Base-by-base conservation (phyloP, 345 rosid genomes). In the Combretum micranthum region DNA sequence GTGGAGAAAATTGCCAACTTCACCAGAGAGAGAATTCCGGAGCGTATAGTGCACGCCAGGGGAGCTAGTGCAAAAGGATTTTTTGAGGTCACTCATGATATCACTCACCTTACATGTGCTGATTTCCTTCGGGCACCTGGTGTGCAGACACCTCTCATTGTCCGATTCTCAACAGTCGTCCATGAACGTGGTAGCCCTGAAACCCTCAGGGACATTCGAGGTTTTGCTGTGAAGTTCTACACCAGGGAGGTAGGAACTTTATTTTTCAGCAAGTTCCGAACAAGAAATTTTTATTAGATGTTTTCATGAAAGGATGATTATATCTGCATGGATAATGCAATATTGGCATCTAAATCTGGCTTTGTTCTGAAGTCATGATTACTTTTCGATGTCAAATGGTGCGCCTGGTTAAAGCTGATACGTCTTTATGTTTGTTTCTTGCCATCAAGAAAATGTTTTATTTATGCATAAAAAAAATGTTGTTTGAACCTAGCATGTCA, bases 121-220 rank as follows among this genome's bases (percentile, higher is more conserved):
- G 99, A 93, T 76, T 93, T 93, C 69, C 99, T 93, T 17, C 85
- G 97, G 18, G 82, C 90, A 15, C 88, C 97, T 13, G 92, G 96
- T 44, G 96, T 77, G 55, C 96, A 93, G 79, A 93, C 99, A 2
- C 97, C 97, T 55, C 85, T 93, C 18, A 89, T 93, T 53, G 92
- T 87, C 55, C 97, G 99, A 19, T 93, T 93, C 88, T 93, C 97
- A 11, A 93, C 99, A 65, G 97, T 93, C 18, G 78, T 89, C 75
- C 99, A 93, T 57, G 97, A 93, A 71, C 96, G 97, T 62, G 99
- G 97, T 72, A 93, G 99, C 65, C 99, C 97, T 15, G 97, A 93
- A 79, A 93, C 99, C 68, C 69, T 87, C 14, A 85, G 97, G 70
- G 99, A 87, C 52, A 95, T 95, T 64, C 87, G 99, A 50, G 99